phyloP scores from a whole-genome alignment of 495 filamentous ascomycete species.

The Cetradonia linearis region DNA sequence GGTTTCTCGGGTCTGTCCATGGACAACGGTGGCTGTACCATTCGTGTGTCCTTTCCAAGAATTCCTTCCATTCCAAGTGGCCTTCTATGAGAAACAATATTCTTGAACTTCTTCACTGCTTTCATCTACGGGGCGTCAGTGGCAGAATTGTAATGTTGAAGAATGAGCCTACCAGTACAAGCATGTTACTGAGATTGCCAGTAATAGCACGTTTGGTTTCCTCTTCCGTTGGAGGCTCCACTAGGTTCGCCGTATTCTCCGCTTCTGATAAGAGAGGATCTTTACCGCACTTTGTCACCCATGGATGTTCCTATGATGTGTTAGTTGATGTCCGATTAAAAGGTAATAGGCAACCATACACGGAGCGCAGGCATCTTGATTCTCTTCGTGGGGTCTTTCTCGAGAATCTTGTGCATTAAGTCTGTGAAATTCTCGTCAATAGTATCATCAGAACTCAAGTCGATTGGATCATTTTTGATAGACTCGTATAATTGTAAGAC shows the following conservation, averaged over 20 bases:
- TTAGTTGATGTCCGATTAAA: slow-evolving; percentile 14
- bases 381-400: slow-evolving; percentile 67
- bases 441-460: slow-evolving; percentile 18
- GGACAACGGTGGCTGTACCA: slow-evolving; percentile 47
- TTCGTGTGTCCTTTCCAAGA: slow-evolving; percentile 43
- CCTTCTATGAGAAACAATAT: slow-evolving; percentile 38
- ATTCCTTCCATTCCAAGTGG: slow-evolving; percentile 46
- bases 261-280: slow-evolving; percentile 72
- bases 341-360: slow-evolving; percentile 41
- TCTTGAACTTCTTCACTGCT: slow-evolving; percentile 83
- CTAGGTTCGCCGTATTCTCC: slow-evolving; percentile 74
- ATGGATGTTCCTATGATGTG: slow-evolving; percentile 65
- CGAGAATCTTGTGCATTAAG: slow-evolving; percentile 55
- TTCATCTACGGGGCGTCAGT: slow-evolving; percentile 53
- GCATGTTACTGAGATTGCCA: slow-evolving; percentile 66
- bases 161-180: slow-evolving; percentile 61
- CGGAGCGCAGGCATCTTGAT: slow-evolving; percentile 74
- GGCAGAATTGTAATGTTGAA: background rate
- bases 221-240: slow-evolving; percentile 73
- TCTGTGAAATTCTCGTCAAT: slow-evolving; percentile 53
- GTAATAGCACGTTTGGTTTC: slow-evolving; percentile 90
- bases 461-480: slow-evolving; percentile 57
- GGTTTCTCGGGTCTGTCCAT: slow-evolving; percentile 40
- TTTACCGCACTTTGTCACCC: slow-evolving; percentile 76
- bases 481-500: slow-evolving; percentile 83